Evolutionary conservation across 768 basidiomycete genomes (phyloP), one percentile per base, ranked within the genome.

Genomic region (Russula dissimulans): DNA sequence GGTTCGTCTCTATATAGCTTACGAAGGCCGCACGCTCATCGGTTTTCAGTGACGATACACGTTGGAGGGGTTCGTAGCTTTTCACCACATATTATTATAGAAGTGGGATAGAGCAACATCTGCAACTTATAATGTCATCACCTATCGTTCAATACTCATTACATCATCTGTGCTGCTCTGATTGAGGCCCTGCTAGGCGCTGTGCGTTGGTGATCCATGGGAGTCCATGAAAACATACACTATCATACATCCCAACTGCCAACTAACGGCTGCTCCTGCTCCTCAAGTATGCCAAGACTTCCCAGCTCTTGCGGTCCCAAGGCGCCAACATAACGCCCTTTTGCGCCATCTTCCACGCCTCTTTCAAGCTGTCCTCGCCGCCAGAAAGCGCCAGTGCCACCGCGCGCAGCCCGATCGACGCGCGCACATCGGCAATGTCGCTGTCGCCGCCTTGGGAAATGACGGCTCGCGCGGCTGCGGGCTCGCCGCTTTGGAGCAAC

Each of bases 271-370:
- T 50, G 2, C 22, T 26, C 22, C 51, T 32, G 17, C 41, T 54
- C n/a, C 44, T 62, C 62, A 82, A 78, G 73, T 78, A 83, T 17
- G 81, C 84, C 60, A 90, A 68, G 29, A 78, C 77, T 65, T 77
- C 71, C 89, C 88, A 91, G 56, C 75, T 80, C 36, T 66, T 70
- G 56, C 67, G 39, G 18, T 78, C 75, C 66, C 79, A 82, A 8
- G 86, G 86, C 3, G 77, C 71, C 49, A 89, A 73, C 77, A 83
- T 77, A 51, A 89, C 75, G 1, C 82, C 82, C 67, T 81, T 81
- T 67, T 89, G 86, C 12, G 83, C 82, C 55, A 76, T 74, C 18
- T 69, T 73, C 50, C 77, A 67, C 3, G 79, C 79, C 26, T 61
- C 61, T 6, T 63, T 70, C 41, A 62, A 42, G 63, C 58, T 56